These are phyloP conservation scores for Arthrobotrys entomopaga DNA, from an alignment of 2,329 filamentous ascomycete genomes.

Conservation along the genomic window DNA sequence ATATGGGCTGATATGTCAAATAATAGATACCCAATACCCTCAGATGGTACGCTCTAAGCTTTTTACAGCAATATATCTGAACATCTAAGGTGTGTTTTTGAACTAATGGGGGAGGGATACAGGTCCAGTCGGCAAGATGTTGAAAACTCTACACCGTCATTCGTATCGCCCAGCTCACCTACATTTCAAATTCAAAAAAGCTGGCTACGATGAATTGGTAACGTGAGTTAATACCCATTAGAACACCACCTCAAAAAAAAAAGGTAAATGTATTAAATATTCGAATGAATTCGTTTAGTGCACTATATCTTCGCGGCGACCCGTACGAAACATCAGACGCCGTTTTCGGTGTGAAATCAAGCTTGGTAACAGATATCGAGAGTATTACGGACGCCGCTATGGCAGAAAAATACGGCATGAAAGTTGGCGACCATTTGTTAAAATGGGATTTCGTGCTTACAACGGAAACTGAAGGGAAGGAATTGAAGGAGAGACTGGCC, in stretches of 20 bases:
- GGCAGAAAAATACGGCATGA: constrained; percentile 72
- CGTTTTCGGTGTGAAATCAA: constrained; percentile 87
- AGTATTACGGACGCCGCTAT: constrained; percentile 67
- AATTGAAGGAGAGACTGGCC: constrained; percentile 74
- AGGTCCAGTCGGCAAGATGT: constrained; percentile 76
- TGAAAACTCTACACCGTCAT: constrained; percentile 75
- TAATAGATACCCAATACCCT: constrained; percentile 47
- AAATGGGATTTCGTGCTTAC: constrained; percentile 82
- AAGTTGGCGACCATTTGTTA: constrained; percentile 72
- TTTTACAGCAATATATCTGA: not conserved
- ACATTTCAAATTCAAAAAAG: constrained; percentile 89
- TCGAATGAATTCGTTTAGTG: constrained; percentile 59
- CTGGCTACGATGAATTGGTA: constrained; percentile 80
- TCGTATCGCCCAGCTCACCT: constrained; percentile 80
- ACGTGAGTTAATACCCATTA: constrained; percentile 72
- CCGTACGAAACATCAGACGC: constrained; percentile 85
- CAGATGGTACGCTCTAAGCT: constrained; percentile 18
- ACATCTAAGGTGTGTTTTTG: not conserved
- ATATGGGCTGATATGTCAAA: not conserved
- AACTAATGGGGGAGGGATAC: not conserved
- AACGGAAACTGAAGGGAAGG: constrained; percentile 73
- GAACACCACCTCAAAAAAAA: not conserved
- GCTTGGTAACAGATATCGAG: constrained; percentile 74
- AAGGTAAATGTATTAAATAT: not conserved
- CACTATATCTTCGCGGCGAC: constrained; percentile 79